A percentile compares a stretch with the other conserved stretches of the same genome.
phyloP scores from a whole-genome alignment of 2,329 filamentous ascomycete species.

The Xylaria sp. region DNA sequence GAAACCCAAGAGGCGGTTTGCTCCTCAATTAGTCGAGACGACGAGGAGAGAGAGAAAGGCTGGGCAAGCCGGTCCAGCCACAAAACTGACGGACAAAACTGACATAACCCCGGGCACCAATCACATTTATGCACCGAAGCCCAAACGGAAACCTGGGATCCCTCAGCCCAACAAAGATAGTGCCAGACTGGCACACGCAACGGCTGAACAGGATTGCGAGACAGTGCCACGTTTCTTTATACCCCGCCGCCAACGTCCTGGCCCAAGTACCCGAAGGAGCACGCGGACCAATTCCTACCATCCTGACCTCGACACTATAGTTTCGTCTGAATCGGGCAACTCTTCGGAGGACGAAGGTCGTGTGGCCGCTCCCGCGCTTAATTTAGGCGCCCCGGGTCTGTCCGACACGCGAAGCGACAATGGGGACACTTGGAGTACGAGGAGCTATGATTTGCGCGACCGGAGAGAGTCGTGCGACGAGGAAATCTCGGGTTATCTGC shows the following conservation, averaged over 20 bases:
- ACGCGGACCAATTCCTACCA: slow-evolving; percentile 49
- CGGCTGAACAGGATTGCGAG: slow-evolving; percentile 40
- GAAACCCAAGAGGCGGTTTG: slow-evolving; percentile 61
- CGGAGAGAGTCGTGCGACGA: slow-evolving; percentile 77
- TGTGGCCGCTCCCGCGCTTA: slow-evolving; percentile 25
- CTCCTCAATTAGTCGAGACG: slow-evolving; percentile 82
- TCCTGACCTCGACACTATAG: slow-evolving; percentile 50
- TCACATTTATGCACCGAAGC: slow-evolving; percentile 60
- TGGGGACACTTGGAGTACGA: slow-evolving; percentile 39
- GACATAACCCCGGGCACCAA: slow-evolving; percentile 71
- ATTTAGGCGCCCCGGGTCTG: slow-evolving; percentile 33
- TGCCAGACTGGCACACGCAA: slow-evolving; percentile 28
- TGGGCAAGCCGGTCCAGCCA: slow-evolving; percentile 67
- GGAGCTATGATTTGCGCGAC: slow-evolving; percentile 47
- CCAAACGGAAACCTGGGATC: slow-evolving; percentile 45
- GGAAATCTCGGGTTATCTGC: slow-evolving; percentile 74
- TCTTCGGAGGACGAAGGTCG: slow-evolving; percentile 41
- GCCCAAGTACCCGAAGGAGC: slow-evolving; percentile 47
- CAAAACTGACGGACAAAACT: slow-evolving; percentile 71
- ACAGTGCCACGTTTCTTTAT: slow-evolving; percentile 44
- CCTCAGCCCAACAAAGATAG: slow-evolving; percentile 31
- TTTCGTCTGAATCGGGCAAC: slow-evolving; percentile 52
- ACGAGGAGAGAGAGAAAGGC: slow-evolving; percentile 72
- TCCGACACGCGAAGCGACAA: slow-evolving; percentile 40
- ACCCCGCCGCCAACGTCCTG: slow-evolving; percentile 48